These are phyloP conservation scores for Asterochloris sp. DNA, from an alignment of 139 green algal species.

Conservation along the genomic window DNA sequence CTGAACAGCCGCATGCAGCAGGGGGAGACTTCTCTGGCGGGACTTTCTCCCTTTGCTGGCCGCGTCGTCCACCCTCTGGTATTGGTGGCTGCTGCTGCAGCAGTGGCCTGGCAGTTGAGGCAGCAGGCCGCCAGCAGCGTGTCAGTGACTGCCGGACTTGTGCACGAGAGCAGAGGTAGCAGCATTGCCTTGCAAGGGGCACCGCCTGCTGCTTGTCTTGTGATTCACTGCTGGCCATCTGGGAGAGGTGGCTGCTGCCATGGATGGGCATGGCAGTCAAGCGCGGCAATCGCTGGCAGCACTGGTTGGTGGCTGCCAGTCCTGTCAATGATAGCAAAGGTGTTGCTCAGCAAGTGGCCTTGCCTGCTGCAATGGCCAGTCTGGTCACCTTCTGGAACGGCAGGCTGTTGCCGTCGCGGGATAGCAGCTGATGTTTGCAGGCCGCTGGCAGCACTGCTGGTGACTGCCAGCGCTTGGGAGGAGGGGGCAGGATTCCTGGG, in stretches of 20 bases:
- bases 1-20: too few relatives aligned
- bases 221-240: not conserved
- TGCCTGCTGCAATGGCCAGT: not conserved
- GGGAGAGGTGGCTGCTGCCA: not conserved
- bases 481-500: slow-evolving; percentile 17
- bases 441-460: slow-evolving; percentile 30
- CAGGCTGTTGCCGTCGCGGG: slow-evolving; percentile 19
- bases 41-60: too few relatives aligned
- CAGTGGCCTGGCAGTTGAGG: too few relatives aligned
- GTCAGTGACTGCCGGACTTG: too few relatives aligned
- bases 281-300: not conserved
- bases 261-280: not conserved
- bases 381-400: slow-evolving; percentile 15
- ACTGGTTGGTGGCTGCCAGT: too few relatives aligned
- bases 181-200: too few relatives aligned
- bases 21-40: too few relatives aligned
- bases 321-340: not conserved
- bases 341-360: not conserved
- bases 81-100: too few relatives aligned
- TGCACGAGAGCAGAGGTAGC: too few relatives aligned
- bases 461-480: slow-evolving; percentile 28
- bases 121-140: too few relatives aligned
- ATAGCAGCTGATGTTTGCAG: slow-evolving; percentile 26
- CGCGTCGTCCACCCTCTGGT: too few relatives aligned
- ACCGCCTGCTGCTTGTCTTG: too few relatives aligned